phyloP scores from a whole-genome alignment of 176 grass and related monocot species.

The Guadua angustifolia region DNA sequence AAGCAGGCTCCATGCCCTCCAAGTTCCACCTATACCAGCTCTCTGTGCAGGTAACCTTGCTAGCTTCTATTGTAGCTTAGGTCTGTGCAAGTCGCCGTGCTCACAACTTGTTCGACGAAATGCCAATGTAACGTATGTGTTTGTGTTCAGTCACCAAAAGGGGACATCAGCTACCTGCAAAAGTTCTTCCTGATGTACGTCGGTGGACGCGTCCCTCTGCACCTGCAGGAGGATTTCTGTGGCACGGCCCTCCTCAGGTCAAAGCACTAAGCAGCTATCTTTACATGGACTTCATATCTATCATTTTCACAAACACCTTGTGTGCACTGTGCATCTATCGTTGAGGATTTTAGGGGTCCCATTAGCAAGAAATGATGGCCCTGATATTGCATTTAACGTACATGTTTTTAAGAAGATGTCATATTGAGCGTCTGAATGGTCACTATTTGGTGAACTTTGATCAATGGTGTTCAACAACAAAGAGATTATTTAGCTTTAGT shows the following conservation, averaged over 20 bases:
- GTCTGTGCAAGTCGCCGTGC: slow-evolving; percentile 11
- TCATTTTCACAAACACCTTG: background rate
- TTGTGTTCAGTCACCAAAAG: slow-evolving; percentile 70
- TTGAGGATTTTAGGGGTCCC: background rate
- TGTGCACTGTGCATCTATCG: background rate
- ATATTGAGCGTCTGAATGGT: background rate
- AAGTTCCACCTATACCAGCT: slow-evolving; percentile 90
- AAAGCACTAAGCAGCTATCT: slow-evolving; percentile 21
- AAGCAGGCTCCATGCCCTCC: slow-evolving; percentile 46
- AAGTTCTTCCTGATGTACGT: slow-evolving; percentile 96
- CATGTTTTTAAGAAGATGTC: slow-evolving; percentile 2
- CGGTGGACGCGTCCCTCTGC: slow-evolving; percentile 69
- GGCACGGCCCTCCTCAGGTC: slow-evolving; percentile 91
- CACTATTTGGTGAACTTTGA: background rate
- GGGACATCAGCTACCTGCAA: slow-evolving; percentile 84
- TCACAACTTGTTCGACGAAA: slow-evolving; percentile 34
- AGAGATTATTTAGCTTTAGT: slow-evolving; percentile 22
- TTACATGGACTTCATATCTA: background rate
- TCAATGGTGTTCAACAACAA: background rate
- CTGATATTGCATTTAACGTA: background rate
- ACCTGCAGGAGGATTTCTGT: slow-evolving; percentile 93
- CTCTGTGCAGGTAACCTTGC: slow-evolving; percentile 69
- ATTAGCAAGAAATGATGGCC: background rate
- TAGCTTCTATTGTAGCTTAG: background rate
- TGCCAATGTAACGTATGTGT: slow-evolving; percentile 14